Evolutionary conservation across 2,329 filamentous ascomycete genomes (phyloP).

Genomic region (Aureobasidium subglaciale): DNA sequence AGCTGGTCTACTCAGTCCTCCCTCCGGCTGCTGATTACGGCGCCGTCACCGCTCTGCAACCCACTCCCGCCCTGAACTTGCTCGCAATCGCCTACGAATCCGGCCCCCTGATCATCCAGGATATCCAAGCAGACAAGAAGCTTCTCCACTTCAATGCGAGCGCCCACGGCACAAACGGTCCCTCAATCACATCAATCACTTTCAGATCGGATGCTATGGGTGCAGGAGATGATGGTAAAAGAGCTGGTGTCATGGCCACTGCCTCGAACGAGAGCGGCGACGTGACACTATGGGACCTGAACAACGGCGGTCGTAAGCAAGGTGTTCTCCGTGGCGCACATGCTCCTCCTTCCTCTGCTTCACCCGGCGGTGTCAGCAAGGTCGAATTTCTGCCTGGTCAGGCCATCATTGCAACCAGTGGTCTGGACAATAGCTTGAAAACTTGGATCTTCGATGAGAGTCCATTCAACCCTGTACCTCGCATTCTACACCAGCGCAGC

Average conservation of each 20-base stretch:
- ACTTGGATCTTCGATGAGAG: constrained; percentile 95
- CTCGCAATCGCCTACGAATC: constrained; percentile 81
- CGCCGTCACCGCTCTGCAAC: constrained; percentile 77
- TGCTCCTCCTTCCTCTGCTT: constrained; percentile 64
- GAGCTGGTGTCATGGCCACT: constrained; percentile 90
- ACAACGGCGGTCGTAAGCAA: constrained; percentile 76
- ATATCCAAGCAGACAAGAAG: constrained; percentile 70
- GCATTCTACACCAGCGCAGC: constrained; percentile 75
- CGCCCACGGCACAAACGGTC: constrained; percentile 40
- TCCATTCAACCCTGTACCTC: constrained; percentile 79
- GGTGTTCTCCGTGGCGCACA: constrained; percentile 84
- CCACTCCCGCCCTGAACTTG: constrained; percentile 75
- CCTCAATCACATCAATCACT: constrained; percentile 70
- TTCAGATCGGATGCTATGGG: constrained; percentile 87
- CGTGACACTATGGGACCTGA: constrained; percentile 93
- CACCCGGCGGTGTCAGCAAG: constrained; percentile 73
- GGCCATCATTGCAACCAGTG: constrained; percentile 81
- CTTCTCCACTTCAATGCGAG: constrained; percentile 51
- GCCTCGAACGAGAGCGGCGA: constrained; percentile 73
- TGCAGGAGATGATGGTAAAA: constrained; percentile 77
- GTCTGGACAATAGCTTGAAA: constrained; percentile 86
- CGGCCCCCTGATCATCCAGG: constrained; percentile 71
- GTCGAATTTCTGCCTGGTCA: constrained; percentile 86
- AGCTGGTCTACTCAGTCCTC: constrained; percentile 82
- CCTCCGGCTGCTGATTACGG: constrained; percentile 67